Evolutionary conservation across 2,329 filamentous ascomycete genomes (phyloP), one percentile per base, ranked within the genome.

Genomic region (Sclerotinia sclerotiorum): DNA sequence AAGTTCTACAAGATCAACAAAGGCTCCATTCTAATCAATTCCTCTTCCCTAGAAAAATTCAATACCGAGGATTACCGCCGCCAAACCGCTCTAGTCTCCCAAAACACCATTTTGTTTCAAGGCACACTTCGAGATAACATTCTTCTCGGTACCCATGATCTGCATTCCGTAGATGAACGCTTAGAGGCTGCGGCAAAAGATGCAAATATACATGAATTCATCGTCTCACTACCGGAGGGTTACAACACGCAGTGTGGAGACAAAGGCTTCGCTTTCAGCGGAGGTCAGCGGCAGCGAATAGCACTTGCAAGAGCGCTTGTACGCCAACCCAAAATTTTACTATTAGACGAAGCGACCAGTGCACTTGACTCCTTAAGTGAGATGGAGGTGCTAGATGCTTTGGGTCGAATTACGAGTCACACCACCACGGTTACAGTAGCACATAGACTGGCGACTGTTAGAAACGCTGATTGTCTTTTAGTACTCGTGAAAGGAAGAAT

Each of bases 201-300:
- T 65, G 82, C 84, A 2, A 82, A 85, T 65, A 84, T 84, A 46
- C 78, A 82, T 56, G 82, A 84, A 39, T 86, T 85, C 72, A 81
- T 86, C 48, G 74, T 76, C 17, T 84, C 81, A 0, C 78, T 86
- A 0, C 83, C 84, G 0, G 80, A 84, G 57, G 83, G 92, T 92
- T 92, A 97, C 81, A 86, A 89, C 76, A 97, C 93, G 0, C 77
- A 93, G 2, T 93, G 96, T 39, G 94, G 94, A 32, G 91, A 85
- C 79, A 96, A 97, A 81, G 94, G 94, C 61, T 84, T 87, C 13
- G 85, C 97, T 76, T 81, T 97, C 13, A 93, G 90, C 2, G 94
- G 94, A 63, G 94, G 94, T 0, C 94, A 97, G 80, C 96, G 97
- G 77, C 94, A 98, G 79, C 90, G 94, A 69, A 89, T 97, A 52